Evolutionary conservation across 306 rosid species (phyloP), one percentile per base, ranked within the genome.

Genomic region (Dalbergia cochinchinensis): DNA sequence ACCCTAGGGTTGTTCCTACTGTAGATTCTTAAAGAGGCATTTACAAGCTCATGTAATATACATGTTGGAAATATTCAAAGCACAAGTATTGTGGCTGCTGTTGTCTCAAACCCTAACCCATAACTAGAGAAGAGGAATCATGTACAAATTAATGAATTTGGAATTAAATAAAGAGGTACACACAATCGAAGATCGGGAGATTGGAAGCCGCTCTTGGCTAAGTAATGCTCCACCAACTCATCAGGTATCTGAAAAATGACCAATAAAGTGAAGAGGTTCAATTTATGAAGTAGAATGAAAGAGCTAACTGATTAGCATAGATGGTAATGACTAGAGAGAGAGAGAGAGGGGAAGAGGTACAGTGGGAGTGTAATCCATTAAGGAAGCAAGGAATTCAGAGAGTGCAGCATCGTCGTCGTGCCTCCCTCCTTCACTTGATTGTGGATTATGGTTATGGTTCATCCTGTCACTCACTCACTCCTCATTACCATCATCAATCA

Each of bases 141-240:
- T 15, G 39, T 14, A 22, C 48, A 5, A 50, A 31, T 26, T 1
- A 26, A 65, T 13, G 18, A 50, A 50, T 15, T 6, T 16, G 67
- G 61, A 53, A 55, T 26, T 8, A 45, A 57, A 34, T 22, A 84
- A 55, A 60, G 77, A 71, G 82, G 85, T 82, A 93, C 98, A 75
- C 82, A 95, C 99, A 95, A 83, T 95, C 99, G 90, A 86, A 90
- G 87, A 82, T 95, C 98, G 14, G 98, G 97, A 80, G 93, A 95
- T 76, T 95, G 98, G 67, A 93, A 95, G 16, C 98, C 98, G 76
- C 94, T 90, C 84, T 90, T 95, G 63, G 90, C 97, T 37, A 95
- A 82, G 92, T 90, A 95, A 87, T 95, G 98, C 83, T 95, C 98
- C 82, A 93, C 99, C 73, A 95, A 87, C 78, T 95, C 99, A 82